Evolutionary conservation across 2,329 filamentous ascomycete species (phyloP).

Genomic region (Torrubiella hemipterigena): DNA sequence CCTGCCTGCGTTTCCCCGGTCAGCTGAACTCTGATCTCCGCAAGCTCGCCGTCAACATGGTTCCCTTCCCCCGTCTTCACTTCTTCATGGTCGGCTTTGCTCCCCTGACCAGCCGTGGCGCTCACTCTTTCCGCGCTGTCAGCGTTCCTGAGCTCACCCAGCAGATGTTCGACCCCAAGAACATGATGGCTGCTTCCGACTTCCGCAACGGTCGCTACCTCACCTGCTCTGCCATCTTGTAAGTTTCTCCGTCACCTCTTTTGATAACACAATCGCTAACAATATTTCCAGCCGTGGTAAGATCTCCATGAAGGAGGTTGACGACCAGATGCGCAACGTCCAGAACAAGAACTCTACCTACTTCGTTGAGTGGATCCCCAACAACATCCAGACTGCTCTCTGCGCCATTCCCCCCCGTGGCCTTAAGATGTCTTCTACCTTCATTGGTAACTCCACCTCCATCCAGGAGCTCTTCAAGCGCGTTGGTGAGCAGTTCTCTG

Average conservation of each 20-base stretch:
- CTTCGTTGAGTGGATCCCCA: slow-evolving; percentile 99
- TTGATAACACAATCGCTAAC: slow-evolving; percentile 6
- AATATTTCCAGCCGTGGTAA: slow-evolving; percentile 65
- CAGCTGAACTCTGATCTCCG: slow-evolving; percentile 99
- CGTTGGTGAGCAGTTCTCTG: slow-evolving; percentile 98
- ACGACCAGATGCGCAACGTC: slow-evolving; percentile 99
- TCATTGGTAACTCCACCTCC: slow-evolving; percentile 97
- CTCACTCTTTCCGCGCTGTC: slow-evolving; percentile 93
- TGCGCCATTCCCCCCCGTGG: slow-evolving; percentile 97
- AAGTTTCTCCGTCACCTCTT: slow-evolving; percentile 23
- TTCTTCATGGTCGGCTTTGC: slow-evolving; percentile 99
- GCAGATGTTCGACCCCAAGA: slow-evolving; percentile 99
- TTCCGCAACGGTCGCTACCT: slow-evolving; percentile 99
- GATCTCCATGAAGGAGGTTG: slow-evolving; percentile 99
- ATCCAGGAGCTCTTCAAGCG: slow-evolving; percentile 99
- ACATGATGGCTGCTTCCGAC: slow-evolving; percentile 99
- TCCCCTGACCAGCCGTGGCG: slow-evolving; percentile 76
- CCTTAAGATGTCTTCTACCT: slow-evolving; percentile 98
- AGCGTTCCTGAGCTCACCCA: slow-evolving; percentile 97
- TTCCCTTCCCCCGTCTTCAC: slow-evolving; percentile 99
- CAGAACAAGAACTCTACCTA: slow-evolving; percentile 99
- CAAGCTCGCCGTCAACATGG: slow-evolving; percentile 99
- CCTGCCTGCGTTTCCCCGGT: slow-evolving; percentile 96
- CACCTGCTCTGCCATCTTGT: slow-evolving; percentile 98
- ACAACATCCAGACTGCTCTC: slow-evolving; percentile 99